phyloP scores from a whole-genome alignment of 257 asterid genomes.

The Mentha longifolia region DNA sequence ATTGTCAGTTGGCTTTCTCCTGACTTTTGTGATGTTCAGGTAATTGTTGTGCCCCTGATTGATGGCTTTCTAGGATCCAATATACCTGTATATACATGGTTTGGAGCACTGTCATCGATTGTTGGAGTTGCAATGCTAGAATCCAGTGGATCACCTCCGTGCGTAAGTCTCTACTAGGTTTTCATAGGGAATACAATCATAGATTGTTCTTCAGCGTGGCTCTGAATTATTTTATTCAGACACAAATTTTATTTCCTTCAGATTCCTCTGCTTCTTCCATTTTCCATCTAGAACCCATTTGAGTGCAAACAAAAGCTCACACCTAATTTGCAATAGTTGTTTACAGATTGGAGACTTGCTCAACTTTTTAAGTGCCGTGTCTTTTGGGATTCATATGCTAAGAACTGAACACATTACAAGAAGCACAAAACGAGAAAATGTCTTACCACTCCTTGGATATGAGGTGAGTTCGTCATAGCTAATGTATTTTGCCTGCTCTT shows the following conservation, averaged over 20 bases:
- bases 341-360: conserved; percentile 80
- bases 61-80: conserved; percentile 74
- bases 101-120: conserved; percentile 74
- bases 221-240: conserved; percentile 10
- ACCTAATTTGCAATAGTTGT: conserved; percentile 22
- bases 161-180: conserved; percentile 51
- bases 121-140: conserved; percentile 79
- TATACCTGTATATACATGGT: conserved; percentile 76
- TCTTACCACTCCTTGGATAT: conserved; percentile 75
- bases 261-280: background rate
- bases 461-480: conserved; percentile 55
- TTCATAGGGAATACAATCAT: conserved; percentile 8
- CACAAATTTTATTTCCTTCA: conserved; percentile 15
- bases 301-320: conserved; percentile 11
- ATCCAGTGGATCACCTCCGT: conserved; percentile 87
- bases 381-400: conserved; percentile 83
- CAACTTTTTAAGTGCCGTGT: conserved; percentile 71
- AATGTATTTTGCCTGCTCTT: background rate
- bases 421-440: conserved; percentile 56
- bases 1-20: conserved; percentile 30
- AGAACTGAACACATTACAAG: conserved; percentile 78
- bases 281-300: background rate
- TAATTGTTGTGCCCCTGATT: conserved; percentile 84
- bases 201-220: conserved; percentile 10
- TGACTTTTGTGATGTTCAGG: conserved; percentile 50